phyloP scores from a whole-genome alignment of 2,329 filamentous ascomycete species.

The Xylaria sp. region DNA sequence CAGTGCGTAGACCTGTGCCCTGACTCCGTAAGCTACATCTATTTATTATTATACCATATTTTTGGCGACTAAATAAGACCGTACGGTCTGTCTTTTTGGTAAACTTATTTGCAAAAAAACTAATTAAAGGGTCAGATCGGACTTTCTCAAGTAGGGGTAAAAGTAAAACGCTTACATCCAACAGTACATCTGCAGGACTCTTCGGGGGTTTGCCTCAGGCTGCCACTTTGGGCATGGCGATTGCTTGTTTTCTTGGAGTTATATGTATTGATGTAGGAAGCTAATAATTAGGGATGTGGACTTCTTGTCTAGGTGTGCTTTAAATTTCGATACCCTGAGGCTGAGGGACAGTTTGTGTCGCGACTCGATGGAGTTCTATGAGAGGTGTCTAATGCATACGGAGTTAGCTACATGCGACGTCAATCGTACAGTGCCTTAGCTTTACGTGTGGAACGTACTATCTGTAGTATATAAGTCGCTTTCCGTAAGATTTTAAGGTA shows the following conservation, averaged over 20 bases:
- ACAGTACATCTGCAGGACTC: not conserved
- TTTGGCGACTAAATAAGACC: no score
- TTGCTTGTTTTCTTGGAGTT: conserved; percentile 10
- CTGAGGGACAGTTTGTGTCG: not conserved
- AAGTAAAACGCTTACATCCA: conserved; percentile 23
- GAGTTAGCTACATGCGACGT: conserved; percentile 11
- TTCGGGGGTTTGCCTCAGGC: not conserved
- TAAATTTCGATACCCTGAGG: conserved; percentile 26
- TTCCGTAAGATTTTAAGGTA: not conserved
- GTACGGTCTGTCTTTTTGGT: no score
- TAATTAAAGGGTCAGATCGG: no score
- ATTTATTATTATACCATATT: no score
- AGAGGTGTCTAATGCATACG: conserved; percentile 22
- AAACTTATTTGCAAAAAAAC: no score
- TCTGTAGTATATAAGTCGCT: conserved; percentile 8
- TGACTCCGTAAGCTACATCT: no score
- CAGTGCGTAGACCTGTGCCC: no score
- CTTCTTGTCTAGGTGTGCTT: not conserved
- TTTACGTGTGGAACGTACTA: conserved; percentile 14
- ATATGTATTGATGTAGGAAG: conserved; percentile 11
- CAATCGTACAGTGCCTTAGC: not conserved
- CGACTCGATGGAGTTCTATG: conserved; percentile 6
- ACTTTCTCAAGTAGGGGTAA: no score
- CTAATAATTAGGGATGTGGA: not conserved
- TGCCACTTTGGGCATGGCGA: not conserved